Conservation (phyloP, 179 eudicot genomes). For the Silene noctiflora region DNA sequence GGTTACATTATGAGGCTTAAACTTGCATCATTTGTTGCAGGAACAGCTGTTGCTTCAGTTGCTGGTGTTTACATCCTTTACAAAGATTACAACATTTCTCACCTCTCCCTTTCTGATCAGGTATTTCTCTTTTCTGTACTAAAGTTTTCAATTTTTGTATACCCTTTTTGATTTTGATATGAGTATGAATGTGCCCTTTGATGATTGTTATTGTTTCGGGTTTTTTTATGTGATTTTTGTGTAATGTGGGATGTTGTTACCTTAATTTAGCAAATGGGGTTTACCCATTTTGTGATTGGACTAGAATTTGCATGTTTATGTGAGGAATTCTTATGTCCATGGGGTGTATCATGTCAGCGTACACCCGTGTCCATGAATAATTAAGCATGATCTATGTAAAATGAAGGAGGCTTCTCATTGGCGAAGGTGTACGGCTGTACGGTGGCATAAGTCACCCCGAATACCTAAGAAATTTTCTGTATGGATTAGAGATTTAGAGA, state of each 20-base stretch:
- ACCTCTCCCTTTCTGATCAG: conserved; percentile 68
- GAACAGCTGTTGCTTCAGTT: conserved; percentile 68
- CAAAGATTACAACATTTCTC: conserved; percentile 74
- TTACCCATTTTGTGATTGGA: background rate
- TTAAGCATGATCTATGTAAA: too few species aligned
- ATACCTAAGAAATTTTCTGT: too few species aligned
- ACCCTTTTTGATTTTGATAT: background rate
- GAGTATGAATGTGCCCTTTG: background rate
- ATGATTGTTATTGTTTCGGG: background rate
- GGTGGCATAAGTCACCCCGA: too few species aligned
- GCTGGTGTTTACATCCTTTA: conserved; percentile 63
- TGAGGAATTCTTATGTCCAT: too few species aligned
- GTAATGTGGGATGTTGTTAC: background rate
- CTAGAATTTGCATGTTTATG: background rate
- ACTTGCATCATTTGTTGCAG: conserved; percentile 75
- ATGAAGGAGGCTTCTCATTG: too few species aligned
- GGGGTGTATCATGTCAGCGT: too few species aligned
- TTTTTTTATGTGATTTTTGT: background rate
- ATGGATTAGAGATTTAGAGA: background rate
- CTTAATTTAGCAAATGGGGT: background rate
- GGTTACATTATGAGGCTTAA: conserved; percentile 70
- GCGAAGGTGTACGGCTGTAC: too few species aligned
- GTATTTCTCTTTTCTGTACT: conserved; percentile 25
- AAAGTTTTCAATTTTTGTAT: conserved; percentile 5
- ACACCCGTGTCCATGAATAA: too few species aligned